These are phyloP conservation scores for Hyphopichia wangnamkhiaoensis DNA, from an alignment of 1,139 yeast genomes.

Conservation along the genomic window DNA sequence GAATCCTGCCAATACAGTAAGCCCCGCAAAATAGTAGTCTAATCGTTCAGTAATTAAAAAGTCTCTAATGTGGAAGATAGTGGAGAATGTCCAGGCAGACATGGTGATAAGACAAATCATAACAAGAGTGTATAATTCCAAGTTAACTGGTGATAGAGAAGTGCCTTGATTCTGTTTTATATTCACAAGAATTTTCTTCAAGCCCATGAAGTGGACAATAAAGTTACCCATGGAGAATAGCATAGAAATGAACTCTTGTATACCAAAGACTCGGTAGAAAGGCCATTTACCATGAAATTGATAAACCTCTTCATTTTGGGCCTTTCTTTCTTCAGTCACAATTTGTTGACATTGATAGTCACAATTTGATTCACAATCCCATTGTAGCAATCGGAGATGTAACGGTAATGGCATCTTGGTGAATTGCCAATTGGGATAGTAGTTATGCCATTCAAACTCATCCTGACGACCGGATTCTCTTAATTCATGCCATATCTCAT, in stretches of 20 bases:
- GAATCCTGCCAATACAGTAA: constrained; percentile 78
- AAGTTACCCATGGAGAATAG: constrained; percentile 80
- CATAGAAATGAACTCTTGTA: constrained; percentile 85
- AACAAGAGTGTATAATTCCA: constrained; percentile 26
- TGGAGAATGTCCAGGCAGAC: constrained; percentile 85
- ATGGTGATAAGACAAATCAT: constrained; percentile 61
- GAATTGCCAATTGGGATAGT: constrained; percentile 37
- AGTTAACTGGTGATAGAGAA: constrained; percentile 21
- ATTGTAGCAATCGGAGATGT: constrained; percentile 52
- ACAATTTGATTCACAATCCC: constrained; percentile 85
- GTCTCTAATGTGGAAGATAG: constrained; percentile 88
- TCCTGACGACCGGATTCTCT: constrained; percentile 5
- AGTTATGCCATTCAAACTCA: constrained; percentile 26
- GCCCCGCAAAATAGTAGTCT: constrained; percentile 92
- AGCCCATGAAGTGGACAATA: constrained; percentile 70
- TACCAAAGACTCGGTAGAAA: constrained; percentile 67
- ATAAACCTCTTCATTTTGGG: constrained; percentile 47
- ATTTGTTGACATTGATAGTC: constrained; percentile 88
- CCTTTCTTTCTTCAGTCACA: constrained; percentile 57
- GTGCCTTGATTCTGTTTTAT: constrained; percentile 22
- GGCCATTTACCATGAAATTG: constrained; percentile 99
- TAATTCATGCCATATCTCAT: constrained; percentile 12
- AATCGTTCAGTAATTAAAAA: constrained; percentile 73
- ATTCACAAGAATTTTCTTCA: constrained; percentile 30
- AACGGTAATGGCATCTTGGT: constrained; percentile 39